phyloP scores from a whole-genome alignment of 345 rosid species.

The Combretum micranthum region DNA sequence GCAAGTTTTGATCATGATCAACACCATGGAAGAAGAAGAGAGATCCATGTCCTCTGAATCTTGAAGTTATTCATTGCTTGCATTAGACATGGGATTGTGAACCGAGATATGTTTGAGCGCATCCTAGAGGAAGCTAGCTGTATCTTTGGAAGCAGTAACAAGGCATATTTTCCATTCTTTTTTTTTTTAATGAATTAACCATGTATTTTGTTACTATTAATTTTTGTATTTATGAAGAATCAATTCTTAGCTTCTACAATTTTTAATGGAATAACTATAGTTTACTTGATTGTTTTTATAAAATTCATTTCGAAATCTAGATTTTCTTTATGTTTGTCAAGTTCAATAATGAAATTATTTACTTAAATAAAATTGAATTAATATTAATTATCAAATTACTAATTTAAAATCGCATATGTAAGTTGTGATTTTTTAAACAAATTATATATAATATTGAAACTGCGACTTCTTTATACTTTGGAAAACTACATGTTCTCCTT shows the following conservation, averaged over 20 bases:
- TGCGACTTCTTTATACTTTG: too few relatives aligned
- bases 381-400: too few relatives aligned
- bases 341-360: too few relatives aligned
- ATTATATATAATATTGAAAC: too few relatives aligned
- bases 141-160: conserved; percentile 1
- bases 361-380: too few relatives aligned
- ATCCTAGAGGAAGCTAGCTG: conserved; percentile 1
- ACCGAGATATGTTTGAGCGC: too few relatives aligned
- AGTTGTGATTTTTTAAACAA: too few relatives aligned
- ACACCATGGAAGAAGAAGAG: conserved; percentile 38
- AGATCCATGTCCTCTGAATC: conserved; percentile 20
- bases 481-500: too few relatives aligned
- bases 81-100: too few relatives aligned
- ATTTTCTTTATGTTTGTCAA: too few relatives aligned
- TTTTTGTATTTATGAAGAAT: background rate
- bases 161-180: background rate
- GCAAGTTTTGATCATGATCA: conserved; percentile 27
- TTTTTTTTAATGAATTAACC: background rate
- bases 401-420: too few relatives aligned
- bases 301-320: background rate
- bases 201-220: background rate
- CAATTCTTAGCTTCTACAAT: conserved; percentile 5
- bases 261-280: background rate
- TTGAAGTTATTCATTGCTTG: too few relatives aligned
- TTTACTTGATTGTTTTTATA: background rate